Evolutionary conservation across 2,329 filamentous ascomycete species (phyloP).

Genomic region (Myriosclerotinia curreyana): DNA sequence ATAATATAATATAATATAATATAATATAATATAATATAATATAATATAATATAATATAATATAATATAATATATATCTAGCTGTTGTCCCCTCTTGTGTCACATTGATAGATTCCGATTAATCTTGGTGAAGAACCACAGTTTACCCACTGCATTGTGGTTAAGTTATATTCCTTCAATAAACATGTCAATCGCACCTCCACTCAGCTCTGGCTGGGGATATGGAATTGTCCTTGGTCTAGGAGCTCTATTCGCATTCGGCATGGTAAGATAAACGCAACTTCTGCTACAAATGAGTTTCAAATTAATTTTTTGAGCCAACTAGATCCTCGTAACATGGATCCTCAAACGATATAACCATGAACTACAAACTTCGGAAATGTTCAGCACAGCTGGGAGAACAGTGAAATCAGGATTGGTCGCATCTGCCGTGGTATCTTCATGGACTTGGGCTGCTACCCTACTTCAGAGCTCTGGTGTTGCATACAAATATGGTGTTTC

Average conservation of each 20-base stretch:
- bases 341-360: constrained; percentile 56
- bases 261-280: constrained; percentile 49
- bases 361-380: constrained; percentile 89
- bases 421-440: constrained; percentile 87
- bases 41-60: constrained; percentile 13
- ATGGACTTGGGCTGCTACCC: constrained; percentile 89
- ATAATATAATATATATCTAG: constrained; percentile 16
- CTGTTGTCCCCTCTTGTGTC: constrained; percentile 3
- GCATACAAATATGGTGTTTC: constrained; percentile 74
- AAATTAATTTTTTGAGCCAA: not conserved
- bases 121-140: not conserved
- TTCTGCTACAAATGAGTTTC: not conserved
- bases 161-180: not conserved
- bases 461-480: constrained; percentile 76
- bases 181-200: constrained; percentile 38
- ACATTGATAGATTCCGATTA: not conserved
- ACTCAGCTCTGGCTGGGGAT: constrained; percentile 50
- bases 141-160: constrained; percentile 1
- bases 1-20: constrained; percentile 8
- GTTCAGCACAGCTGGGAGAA: constrained; percentile 85
- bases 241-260: constrained; percentile 61
- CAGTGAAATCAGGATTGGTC: constrained; percentile 84
- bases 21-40: constrained; percentile 10
- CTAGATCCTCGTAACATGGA: constrained; percentile 40
- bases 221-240: constrained; percentile 59